These are phyloP conservation scores for Curvularia sp. DNA, from an alignment of 2,329 filamentous ascomycete genomes.

Conservation along the genomic window DNA sequence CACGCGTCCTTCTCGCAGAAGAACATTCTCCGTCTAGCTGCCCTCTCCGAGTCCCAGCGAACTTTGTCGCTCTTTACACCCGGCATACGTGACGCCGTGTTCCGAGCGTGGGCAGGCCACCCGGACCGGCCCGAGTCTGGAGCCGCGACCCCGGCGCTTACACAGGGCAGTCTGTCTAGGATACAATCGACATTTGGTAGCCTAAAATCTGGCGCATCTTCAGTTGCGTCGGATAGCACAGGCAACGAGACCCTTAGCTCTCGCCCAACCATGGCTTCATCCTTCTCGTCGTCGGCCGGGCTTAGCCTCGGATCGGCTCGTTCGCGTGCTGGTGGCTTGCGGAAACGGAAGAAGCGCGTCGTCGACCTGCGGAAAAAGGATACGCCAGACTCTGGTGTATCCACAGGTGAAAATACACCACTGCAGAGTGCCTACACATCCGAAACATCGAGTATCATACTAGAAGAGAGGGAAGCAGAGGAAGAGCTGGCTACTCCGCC, in stretches of 20 bases:
- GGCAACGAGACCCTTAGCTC: constrained; percentile 60
- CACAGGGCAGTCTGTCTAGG: constrained; percentile 55
- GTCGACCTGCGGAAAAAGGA: constrained; percentile 77
- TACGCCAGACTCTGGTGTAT: constrained; percentile 56
- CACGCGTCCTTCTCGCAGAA: constrained; percentile 95
- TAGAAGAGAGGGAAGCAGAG: constrained; percentile 43
- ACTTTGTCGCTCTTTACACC: constrained; percentile 92
- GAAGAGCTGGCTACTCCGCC: constrained; percentile 46
- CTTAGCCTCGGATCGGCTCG: constrained; percentile 69
- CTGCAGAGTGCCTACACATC: constrained; percentile 64
- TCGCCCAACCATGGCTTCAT: constrained; percentile 69
- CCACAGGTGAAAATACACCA: constrained; percentile 60
- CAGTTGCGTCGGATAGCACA: constrained; percentile 57
- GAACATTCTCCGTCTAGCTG: constrained; percentile 82
- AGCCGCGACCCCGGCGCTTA: constrained; percentile 51
- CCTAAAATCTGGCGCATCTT: constrained; percentile 57
- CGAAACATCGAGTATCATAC: constrained; percentile 58
- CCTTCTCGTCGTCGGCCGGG: constrained; percentile 65
- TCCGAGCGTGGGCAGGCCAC: constrained; percentile 87
- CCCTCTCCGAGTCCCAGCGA: constrained; percentile 84
- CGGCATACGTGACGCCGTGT: constrained; percentile 86
- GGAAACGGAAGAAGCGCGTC: constrained; percentile 84
- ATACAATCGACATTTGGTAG: constrained; percentile 55
- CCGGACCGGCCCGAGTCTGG: constrained; percentile 71
- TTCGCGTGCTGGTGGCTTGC: constrained; percentile 66